phyloP scores from a whole-genome alignment of 2,329 filamentous ascomycete genomes.

The Arthrobotrys sinensis region DNA sequence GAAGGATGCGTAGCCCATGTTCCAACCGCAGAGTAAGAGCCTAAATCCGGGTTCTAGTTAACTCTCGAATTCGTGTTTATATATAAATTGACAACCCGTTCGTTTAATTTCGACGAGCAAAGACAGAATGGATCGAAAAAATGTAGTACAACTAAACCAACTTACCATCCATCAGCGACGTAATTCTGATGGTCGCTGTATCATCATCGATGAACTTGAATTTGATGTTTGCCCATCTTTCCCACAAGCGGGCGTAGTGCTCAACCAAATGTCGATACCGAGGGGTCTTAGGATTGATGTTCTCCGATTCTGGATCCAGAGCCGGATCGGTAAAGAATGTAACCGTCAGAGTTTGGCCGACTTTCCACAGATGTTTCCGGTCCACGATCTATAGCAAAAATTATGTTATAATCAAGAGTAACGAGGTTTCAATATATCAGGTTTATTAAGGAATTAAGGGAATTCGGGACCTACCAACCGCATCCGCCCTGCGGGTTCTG shows the following conservation, averaged over 20 bases:
- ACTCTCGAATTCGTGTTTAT: background rate
- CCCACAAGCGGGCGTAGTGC: constrained; percentile 11
- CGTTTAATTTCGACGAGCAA: background rate
- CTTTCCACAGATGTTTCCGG: background rate
- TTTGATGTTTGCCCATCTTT: constrained; percentile 22
- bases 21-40: constrained; percentile 25
- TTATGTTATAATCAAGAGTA: too few relatives aligned
- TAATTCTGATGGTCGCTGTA: constrained; percentile 24
- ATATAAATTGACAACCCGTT: background rate
- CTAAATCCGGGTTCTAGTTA: background rate
- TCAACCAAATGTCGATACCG: background rate
- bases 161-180: constrained; percentile 5
- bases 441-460: too few relatives aligned
- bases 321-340: background rate
- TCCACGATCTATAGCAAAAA: background rate
- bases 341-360: background rate
- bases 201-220: constrained; percentile 25
- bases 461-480: constrained; percentile 7
- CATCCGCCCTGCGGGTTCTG: background rate
- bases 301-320: background rate
- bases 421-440: too few relatives aligned
- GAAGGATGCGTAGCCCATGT: constrained; percentile 13
- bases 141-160: background rate
- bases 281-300: background rate
- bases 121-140: background rate